These are phyloP conservation scores for Chrysosporium queenslandicum DNA, from an alignment of 2,329 filamentous ascomycete species.

Conservation along the genomic window DNA sequence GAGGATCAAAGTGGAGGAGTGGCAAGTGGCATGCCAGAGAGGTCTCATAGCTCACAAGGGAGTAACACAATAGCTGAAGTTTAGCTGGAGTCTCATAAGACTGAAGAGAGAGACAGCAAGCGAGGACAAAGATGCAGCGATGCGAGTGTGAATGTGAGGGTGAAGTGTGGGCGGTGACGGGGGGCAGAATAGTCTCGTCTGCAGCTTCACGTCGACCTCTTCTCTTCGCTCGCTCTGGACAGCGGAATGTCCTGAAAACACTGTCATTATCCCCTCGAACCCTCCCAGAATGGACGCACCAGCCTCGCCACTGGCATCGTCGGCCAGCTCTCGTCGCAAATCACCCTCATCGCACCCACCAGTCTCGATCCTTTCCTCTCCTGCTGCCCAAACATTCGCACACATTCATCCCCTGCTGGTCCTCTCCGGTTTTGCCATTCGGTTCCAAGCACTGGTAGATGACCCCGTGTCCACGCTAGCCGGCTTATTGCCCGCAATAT, in stretches of 20 bases:
- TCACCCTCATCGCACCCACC: slow-evolving; percentile 27
- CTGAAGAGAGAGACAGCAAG: too few species aligned
- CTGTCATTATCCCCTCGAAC: too few species aligned
- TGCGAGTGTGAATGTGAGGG: too few species aligned
- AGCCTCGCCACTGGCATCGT: not conserved
- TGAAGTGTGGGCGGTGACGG: not conserved
- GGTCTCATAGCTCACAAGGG: too few species aligned
- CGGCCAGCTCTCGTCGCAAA: not conserved
- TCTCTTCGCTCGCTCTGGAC: too few species aligned
- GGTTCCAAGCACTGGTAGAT: slow-evolving; percentile 57
- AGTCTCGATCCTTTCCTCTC: slow-evolving; percentile 40
- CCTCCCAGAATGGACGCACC: not conserved
- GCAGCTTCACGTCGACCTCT: not conserved
- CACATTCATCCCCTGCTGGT: slow-evolving; percentile 60
- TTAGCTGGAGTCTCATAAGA: too few species aligned
- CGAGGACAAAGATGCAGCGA: too few species aligned
- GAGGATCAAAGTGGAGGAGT: too few species aligned
- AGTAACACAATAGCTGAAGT: too few species aligned
- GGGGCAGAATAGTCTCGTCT: not conserved
- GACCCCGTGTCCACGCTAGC: slow-evolving; percentile 58
- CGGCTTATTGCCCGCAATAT: slow-evolving; percentile 52
- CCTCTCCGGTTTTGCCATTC: slow-evolving; percentile 51
- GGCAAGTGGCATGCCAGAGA: too few species aligned
- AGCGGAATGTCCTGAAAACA: too few species aligned
- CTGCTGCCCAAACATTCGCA: slow-evolving; percentile 47